These are phyloP conservation scores for Caloboletus firmus DNA, from an alignment of 1,284 basidiomycete genomes.

Conservation along the genomic window DNA sequence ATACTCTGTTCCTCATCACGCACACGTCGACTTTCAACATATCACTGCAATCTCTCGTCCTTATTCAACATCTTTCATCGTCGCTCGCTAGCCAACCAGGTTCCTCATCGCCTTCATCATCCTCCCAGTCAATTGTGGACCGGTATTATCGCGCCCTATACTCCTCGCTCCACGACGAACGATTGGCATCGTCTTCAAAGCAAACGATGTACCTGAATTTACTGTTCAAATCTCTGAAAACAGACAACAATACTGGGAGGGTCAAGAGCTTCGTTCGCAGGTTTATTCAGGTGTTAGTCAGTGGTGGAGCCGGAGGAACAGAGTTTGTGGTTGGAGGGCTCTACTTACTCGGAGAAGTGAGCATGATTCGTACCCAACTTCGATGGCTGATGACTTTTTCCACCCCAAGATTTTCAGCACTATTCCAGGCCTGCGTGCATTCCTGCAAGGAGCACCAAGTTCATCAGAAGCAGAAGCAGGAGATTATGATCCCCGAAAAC, in stretches of 20 bases:
- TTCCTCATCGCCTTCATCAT: slow-evolving; percentile 40
- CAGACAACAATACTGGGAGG: slow-evolving; percentile 65
- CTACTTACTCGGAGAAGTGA: slow-evolving; percentile 71
- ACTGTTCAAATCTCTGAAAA: slow-evolving; percentile 90
- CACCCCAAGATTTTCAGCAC: slow-evolving; percentile 68
- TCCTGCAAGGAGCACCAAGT: slow-evolving; percentile 52
- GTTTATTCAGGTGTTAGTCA: slow-evolving; percentile 81
- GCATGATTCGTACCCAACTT: slow-evolving; percentile 13
- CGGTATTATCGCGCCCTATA: slow-evolving; percentile 94
- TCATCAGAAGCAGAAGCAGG: slow-evolving; percentile 46
- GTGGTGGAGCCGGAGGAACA: slow-evolving; percentile 68
- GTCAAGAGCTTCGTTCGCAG: slow-evolving; percentile 86
- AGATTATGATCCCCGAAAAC: slow-evolving; percentile 83
- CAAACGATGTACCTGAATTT: slow-evolving; percentile 98
- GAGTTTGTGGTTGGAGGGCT: slow-evolving; percentile 92
- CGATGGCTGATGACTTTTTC: neutral
- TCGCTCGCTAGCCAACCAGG: slow-evolving; percentile 44
- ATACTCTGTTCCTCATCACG: slow-evolving; percentile 93
- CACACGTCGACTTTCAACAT: slow-evolving; percentile 97
- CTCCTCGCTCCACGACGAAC: slow-evolving; percentile 81
- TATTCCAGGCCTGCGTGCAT: slow-evolving; percentile 66
- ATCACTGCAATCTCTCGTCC: slow-evolving; percentile 88
- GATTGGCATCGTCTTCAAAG: slow-evolving; percentile 84
- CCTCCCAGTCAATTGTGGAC: slow-evolving; percentile 61
- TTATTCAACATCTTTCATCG: slow-evolving; percentile 84